These are phyloP conservation scores for Sideroxylon spinosum DNA, from an alignment of 179 eudicot genomes.

Conservation along the genomic window DNA sequence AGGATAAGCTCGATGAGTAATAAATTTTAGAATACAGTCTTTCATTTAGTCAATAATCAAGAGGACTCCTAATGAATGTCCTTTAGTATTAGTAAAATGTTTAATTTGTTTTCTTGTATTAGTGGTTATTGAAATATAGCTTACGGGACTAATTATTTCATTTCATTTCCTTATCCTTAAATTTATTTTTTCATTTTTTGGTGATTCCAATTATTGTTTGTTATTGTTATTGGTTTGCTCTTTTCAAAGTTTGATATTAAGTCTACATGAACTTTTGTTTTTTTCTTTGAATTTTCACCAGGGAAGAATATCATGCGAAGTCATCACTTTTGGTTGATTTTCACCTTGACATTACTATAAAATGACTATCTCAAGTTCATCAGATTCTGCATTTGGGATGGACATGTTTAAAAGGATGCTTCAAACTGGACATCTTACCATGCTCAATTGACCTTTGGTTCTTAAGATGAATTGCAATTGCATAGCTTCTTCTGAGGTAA, in stretches of 20 bases:
- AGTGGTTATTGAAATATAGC: no score
- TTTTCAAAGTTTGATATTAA: background rate
- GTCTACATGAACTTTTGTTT: background rate
- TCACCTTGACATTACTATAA: no score
- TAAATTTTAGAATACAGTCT: no score
- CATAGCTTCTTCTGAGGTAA: no score
- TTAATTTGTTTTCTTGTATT: background rate
- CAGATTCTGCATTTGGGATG: slow-evolving; percentile 89
- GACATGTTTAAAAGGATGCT: slow-evolving; percentile 95
- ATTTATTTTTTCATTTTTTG: background rate
- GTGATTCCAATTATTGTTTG: background rate
- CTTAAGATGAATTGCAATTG: background rate
- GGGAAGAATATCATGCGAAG: slow-evolving; percentile 52
- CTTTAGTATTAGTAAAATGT: background rate
- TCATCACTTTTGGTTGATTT: no score
- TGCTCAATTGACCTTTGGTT: slow-evolving; percentile 61
- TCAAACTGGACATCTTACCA: slow-evolving; percentile 84
- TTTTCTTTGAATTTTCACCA: slow-evolving; percentile 16
- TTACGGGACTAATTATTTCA: background rate
- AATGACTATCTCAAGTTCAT: no score
- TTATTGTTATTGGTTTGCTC: background rate
- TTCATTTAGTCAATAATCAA: background rate
- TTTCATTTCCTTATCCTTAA: background rate
- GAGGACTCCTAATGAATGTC: background rate
- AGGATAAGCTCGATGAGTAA: background rate